Evolutionary conservation across 148 eudicot species (phyloP).

Genomic region (Cornus suecica): DNA sequence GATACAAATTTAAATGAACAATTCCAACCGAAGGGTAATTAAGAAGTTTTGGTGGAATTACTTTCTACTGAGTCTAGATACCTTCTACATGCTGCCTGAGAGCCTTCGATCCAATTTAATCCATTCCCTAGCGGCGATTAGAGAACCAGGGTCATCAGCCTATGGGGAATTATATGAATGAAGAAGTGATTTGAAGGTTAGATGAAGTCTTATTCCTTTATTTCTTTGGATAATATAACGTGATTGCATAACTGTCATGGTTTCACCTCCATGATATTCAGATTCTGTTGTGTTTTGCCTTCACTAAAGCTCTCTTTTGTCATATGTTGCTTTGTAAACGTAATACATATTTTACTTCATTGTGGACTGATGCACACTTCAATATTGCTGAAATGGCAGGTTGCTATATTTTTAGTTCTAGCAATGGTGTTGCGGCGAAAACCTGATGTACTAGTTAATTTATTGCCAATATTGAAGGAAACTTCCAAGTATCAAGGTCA

Average conservation of each 20-base stretch:
- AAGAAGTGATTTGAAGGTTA: neutral
- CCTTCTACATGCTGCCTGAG: too few relatives aligned
- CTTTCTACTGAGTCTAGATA: too few relatives aligned
- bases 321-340: neutral
- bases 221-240: neutral
- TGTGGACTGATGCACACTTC: conserved; percentile 10
- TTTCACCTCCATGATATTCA: neutral
- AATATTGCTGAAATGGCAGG: conserved; percentile 41
- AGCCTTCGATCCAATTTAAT: too few relatives aligned
- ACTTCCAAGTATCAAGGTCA: conserved; percentile 71
- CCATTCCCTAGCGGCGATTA: neutral
- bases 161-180: neutral
- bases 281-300: neutral
- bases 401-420: conserved; percentile 69
- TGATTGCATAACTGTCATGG: neutral
- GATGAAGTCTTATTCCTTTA: neutral
- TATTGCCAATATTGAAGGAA: conserved; percentile 58
- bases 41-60: too few relatives aligned
- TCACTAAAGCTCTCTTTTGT: neutral
- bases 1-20: too few relatives aligned
- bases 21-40: too few relatives aligned
- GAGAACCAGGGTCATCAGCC: neutral
- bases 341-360: neutral
- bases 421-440: conserved; percentile 77
- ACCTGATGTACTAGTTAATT: conserved; percentile 63